These are phyloP conservation scores for Dichotomopilus funicola DNA, from an alignment of 2,329 filamentous ascomycete genomes.

Conservation along the genomic window DNA sequence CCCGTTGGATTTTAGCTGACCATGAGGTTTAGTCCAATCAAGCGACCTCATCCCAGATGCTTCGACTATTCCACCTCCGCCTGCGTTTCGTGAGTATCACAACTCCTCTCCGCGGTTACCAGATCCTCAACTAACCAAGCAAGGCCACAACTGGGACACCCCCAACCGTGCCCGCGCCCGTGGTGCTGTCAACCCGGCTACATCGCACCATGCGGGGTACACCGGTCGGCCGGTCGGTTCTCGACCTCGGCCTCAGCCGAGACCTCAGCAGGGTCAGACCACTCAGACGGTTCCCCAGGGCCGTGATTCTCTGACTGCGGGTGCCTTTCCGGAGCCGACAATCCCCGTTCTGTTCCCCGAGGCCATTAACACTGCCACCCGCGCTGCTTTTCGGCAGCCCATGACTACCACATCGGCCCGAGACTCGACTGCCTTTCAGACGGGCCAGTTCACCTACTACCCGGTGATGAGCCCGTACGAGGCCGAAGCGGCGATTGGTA, in stretches of 20 bases:
- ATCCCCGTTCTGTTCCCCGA: too few relatives aligned
- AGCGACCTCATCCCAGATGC: conserved; percentile 7
- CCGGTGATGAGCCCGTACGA: conserved; percentile 18
- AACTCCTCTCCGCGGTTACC: too few relatives aligned
- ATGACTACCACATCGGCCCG: not conserved
- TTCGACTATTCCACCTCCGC: conserved; percentile 7
- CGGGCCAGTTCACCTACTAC: conserved; percentile 5
- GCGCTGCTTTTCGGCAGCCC: too few relatives aligned
- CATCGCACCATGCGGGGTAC: conserved; percentile 1
- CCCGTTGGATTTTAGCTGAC: not conserved
- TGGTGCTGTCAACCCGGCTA: not conserved
- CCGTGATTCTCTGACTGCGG: too few relatives aligned
- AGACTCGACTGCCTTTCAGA: not conserved
- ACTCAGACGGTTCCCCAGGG: too few relatives aligned
- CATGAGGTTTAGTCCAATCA: not conserved
- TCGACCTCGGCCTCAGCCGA: not conserved
- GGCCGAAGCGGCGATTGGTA: conserved; percentile 5
- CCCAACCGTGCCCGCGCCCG: conserved; percentile 11
- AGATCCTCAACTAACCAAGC: not conserved
- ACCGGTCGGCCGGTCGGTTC: conserved; percentile 14
- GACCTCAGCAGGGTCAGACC: too few relatives aligned
- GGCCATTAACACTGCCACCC: too few relatives aligned
- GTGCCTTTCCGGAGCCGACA: too few relatives aligned
- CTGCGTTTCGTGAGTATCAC: conserved; percentile 16
- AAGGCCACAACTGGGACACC: conserved; percentile 18